phyloP scores from a whole-genome alignment of 371 early-diverging fungal genomes.

The Sporodiniella umbellata region DNA sequence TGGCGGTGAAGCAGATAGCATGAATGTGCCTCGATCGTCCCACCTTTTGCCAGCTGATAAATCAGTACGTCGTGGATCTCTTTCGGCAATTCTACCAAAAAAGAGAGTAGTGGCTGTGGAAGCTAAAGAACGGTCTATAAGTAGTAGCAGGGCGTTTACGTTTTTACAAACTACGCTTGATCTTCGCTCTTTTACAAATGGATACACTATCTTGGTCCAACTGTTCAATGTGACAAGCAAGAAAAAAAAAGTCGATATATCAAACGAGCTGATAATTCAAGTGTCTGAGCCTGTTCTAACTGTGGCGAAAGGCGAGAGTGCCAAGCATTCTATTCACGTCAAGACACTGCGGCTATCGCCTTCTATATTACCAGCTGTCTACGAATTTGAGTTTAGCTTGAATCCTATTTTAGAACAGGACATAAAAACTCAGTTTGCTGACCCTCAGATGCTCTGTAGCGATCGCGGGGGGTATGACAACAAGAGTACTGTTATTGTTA shows the following conservation, averaged over 20 bases:
- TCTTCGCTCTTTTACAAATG: slow-evolving; percentile 14
- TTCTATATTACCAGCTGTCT: neutral
- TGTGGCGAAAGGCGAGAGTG: slow-evolving; percentile 5
- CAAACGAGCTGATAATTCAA: slow-evolving; percentile 5
- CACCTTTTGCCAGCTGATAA: slow-evolving; percentile 1
- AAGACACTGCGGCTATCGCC: neutral
- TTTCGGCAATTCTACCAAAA: slow-evolving; percentile 5
- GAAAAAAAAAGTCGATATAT: slow-evolving; percentile 5
- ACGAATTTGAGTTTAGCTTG: slow-evolving; percentile 19
- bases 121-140: neutral
- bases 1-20: neutral
- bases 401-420: slow-evolving; percentile 16
- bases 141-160: neutral
- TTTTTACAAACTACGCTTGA: slow-evolving; percentile 10
- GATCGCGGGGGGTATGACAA: slow-evolving; percentile 7
- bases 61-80: slow-evolving; percentile 6
- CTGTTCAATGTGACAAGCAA: slow-evolving; percentile 4
- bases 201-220: slow-evolving; percentile 17
- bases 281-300: slow-evolving; percentile 18
- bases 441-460: slow-evolving; percentile 31
- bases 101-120: neutral
- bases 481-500: slow-evolving; percentile 17
- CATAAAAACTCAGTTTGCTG: slow-evolving; percentile 19
- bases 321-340: slow-evolving; percentile 8
- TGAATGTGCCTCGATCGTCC: neutral